Evolutionary conservation across 2,329 filamentous ascomycete species (phyloP), one percentile per base, ranked within the genome.

Genomic region (Trichophyton verrucosum): DNA sequence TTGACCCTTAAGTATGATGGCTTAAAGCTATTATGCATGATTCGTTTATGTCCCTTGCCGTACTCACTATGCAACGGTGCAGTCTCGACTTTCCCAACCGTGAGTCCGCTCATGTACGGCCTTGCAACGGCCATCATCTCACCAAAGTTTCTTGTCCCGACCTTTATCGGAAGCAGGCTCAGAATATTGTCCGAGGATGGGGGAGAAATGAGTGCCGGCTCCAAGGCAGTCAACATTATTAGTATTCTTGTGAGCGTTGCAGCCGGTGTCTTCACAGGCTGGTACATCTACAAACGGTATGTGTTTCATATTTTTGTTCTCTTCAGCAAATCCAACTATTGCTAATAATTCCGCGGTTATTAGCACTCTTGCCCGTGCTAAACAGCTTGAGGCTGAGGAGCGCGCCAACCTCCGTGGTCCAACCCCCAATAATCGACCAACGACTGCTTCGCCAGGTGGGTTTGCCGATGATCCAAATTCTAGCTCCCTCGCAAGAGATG

Each of bases 31-130:
- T 80, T 99, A 53, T 86, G 89, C 64, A 95, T 94, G 82, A 94
- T 99, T 67, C 84, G 94, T 33, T 82, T 97, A 65, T 97, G 92
- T 69, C 94, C 94, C 1, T 73, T 99, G 63, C 94, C 94, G 13
- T 99, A 95, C 73, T 94, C 88, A 59, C 78, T 97, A 66, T 91
- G 88, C 70, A 99, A 99, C 71, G 94, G 91, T 58, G 95, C 95
- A 63, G 83, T 99, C 60, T 90, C 90, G 33, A 97, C 94, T 1
- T 91, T 99, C 64, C 91, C 91, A 2, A 95, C 88, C 36, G 89
- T 99, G 38, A 82, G 86, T 24, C 88, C 88, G 46, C 72, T 81
- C 63, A 82, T 82, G 55, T 97, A 95, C 75, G 86, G 86, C 36
- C 72, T 91, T 53, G 92, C 94, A 4, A 97, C 92, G 0, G 86